A percentile compares a stretch with the other conserved stretches of the same genome.
These are phyloP conservation scores for bread wheat (Triticum aestivum) DNA, from an alignment of 176 grass and related monocot genomes.

Conservation along the genomic window IWGSC_CS_RefSeq_v2.1 NC_057811.1:29046539-29047038, in stretches of 20 bases:
- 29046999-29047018: constrained; percentile 73
- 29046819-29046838: constrained; percentile 70
- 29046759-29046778: constrained; percentile 62
- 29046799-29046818: constrained; percentile 96
- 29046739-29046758: constrained; percentile 74
- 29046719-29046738: constrained; percentile 80
- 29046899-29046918: constrained; percentile 55
- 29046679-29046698: constrained; percentile 82
- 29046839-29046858: constrained; percentile 93
- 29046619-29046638: constrained; percentile 63
- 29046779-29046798: constrained; percentile 52
- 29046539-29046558: constrained; percentile 68
- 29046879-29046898: constrained; percentile 68
- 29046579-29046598: constrained; percentile 50
- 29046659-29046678: constrained; percentile 92
- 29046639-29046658: constrained; percentile 64
- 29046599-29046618: constrained; percentile 73
- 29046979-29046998: constrained; percentile 24
- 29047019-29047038: constrained; percentile 80
- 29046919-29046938: constrained; percentile 75
- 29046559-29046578: constrained; percentile 96
- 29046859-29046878: constrained; percentile 70
- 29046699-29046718: constrained; percentile 72
- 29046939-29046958: neutral
- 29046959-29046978: constrained; percentile 22